phyloP scores from a whole-genome alignment of 2,329 filamentous ascomycete genomes.

The Dryadomyces sulphureus region DNA sequence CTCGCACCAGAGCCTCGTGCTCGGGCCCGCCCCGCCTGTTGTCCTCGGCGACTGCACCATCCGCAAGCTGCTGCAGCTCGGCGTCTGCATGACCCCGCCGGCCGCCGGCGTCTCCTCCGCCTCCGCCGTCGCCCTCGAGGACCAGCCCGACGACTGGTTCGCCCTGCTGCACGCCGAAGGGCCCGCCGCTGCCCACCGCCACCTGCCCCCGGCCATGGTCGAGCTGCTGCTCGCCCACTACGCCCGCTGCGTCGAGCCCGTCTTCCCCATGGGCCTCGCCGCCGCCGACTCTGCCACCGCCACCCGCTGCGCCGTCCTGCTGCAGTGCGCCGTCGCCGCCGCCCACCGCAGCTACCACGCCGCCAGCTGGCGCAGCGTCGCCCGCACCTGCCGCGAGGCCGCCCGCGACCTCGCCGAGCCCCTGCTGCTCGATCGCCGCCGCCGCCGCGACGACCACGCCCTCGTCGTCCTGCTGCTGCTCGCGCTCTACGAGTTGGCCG shows the following conservation, averaged over 20 bases:
- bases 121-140: background rate
- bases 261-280: background rate
- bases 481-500: constrained; percentile 1
- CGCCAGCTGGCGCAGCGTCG: background rate
- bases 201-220: background rate
- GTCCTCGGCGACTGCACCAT: constrained; percentile 1
- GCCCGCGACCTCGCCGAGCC: background rate
- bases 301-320: background rate
- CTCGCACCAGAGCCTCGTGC: background rate
- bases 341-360: constrained; percentile 2
- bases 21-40: background rate
- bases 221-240: background rate
- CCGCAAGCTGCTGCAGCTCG: constrained; percentile 1
- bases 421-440: background rate
- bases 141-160: background rate
- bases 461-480: constrained; percentile 1
- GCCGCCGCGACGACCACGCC: background rate
- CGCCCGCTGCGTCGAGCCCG: constrained; percentile 1
- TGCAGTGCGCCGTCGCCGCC: constrained; percentile 2
- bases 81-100: background rate
- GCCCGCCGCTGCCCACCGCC: background rate
- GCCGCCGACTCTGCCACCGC: background rate
- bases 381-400: background rate
- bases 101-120: background rate
- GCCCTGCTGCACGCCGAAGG: background rate